Conservation (phyloP, 139 green algal genomes). For the Microglena sp. region DNA sequence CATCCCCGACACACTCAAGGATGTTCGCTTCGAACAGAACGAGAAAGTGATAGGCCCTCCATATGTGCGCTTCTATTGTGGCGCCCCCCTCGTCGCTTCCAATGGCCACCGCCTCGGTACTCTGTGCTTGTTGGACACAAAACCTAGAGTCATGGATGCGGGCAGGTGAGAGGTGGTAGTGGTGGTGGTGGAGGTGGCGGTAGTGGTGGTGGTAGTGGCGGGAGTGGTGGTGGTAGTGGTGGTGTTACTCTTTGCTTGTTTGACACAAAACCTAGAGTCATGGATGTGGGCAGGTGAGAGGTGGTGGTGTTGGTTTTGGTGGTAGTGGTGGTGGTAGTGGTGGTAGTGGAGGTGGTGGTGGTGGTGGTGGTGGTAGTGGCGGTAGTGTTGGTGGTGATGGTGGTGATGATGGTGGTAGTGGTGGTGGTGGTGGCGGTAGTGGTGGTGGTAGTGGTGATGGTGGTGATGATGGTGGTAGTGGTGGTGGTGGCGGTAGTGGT, state of each 20-base stretch:
- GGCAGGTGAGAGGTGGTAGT: conserved; percentile 14
- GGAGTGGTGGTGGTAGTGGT: too few species aligned
- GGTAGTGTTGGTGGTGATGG: too few species aligned
- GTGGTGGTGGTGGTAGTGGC: too few species aligned
- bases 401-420: neutral
- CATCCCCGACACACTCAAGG: conserved; percentile 36
- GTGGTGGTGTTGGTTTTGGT: neutral
- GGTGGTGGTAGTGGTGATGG: too few species aligned
- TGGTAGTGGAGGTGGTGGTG: too few species aligned
- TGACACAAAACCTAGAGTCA: too few species aligned
- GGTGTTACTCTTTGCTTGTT: too few species aligned
- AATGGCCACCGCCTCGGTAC: conserved; percentile 50
- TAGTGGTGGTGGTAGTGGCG: too few species aligned
- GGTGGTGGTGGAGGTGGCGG: neutral
- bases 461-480: too few species aligned
- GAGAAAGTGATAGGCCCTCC: conserved; percentile 22
- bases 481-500: too few species aligned
- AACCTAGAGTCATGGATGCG: conserved; percentile 18
- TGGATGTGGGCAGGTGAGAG: too few species aligned
- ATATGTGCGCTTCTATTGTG: conserved; percentile 37
- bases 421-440: neutral
- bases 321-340: conserved; percentile 1
- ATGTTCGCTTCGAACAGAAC: conserved; percentile 13
- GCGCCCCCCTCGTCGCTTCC: conserved; percentile 37
- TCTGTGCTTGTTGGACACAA: conserved; percentile 34